Conservation (phyloP, 805 yeast genomes). For the Hyphopichia homilentoma region DNA sequence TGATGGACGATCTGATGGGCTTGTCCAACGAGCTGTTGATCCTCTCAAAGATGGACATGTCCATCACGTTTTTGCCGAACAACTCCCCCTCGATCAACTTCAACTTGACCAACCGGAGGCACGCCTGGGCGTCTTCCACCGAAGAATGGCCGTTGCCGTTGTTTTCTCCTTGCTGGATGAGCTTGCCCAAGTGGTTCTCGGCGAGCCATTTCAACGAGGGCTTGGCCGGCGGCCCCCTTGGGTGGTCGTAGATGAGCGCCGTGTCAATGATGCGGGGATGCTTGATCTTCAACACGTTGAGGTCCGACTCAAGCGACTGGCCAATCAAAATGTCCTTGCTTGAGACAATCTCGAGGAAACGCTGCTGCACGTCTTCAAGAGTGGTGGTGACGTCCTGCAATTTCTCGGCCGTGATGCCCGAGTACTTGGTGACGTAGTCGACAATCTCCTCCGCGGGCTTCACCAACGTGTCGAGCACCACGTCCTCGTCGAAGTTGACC, state of each 20-base stretch:
- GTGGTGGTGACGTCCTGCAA: slow-evolving; percentile 62
- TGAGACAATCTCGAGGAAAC: slow-evolving; percentile 46
- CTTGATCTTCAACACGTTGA: slow-evolving; percentile 62
- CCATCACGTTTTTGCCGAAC: slow-evolving; percentile 48
- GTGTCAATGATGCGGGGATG: slow-evolving; percentile 84
- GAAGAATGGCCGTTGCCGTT: slow-evolving; percentile 73
- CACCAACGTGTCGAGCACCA: slow-evolving; percentile 69
- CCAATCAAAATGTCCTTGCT: slow-evolving; percentile 72
- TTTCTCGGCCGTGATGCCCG: slow-evolving; percentile 80
- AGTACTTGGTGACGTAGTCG: slow-evolving; percentile 78
- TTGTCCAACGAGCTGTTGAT: slow-evolving; percentile 7
- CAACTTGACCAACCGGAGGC: slow-evolving; percentile 69
- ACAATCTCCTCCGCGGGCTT: slow-evolving; percentile 71
- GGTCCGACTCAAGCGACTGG: slow-evolving; percentile 85
- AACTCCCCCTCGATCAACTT: slow-evolving; percentile 64
- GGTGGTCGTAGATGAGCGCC: slow-evolving; percentile 68
- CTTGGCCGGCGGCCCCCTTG: slow-evolving; percentile 77
- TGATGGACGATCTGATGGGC: slow-evolving; percentile 5
- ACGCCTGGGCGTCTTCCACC: slow-evolving; percentile 77
- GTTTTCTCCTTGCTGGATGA: slow-evolving; percentile 62
- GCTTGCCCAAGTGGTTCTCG: slow-evolving; percentile 46
- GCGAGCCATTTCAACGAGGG: slow-evolving; percentile 78
- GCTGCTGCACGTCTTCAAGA: slow-evolving; percentile 61
- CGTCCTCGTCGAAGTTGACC: slow-evolving; percentile 56
- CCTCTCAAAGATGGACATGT: slow-evolving; percentile 21